Evolutionary conservation across 2,329 filamentous ascomycete genomes (phyloP).

Genomic region (Grosmannia serpens): DNA sequence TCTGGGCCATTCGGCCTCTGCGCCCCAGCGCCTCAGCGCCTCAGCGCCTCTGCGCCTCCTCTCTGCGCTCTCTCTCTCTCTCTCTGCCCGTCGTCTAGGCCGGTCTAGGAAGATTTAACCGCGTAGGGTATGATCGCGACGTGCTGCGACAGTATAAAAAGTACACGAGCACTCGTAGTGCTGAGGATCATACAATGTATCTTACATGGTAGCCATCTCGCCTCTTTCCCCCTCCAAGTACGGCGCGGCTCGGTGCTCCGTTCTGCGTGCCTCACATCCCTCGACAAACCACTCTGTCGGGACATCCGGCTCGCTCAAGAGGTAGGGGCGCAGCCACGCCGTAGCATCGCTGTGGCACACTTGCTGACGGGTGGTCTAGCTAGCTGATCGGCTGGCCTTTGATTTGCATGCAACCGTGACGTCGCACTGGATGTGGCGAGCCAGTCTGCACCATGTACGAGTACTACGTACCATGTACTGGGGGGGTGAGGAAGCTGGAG

Average conservation of each 20-base stretch:
- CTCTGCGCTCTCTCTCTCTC: too few relatives aligned
- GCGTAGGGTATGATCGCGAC: constrained; percentile 1
- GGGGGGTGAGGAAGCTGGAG: too few relatives aligned
- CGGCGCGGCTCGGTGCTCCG: background rate
- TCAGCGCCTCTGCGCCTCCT: too few relatives aligned
- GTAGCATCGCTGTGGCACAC: background rate
- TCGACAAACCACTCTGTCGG: constrained; percentile 6
- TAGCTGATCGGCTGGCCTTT: background rate
- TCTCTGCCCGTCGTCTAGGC: background rate
- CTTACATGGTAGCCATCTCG: too few relatives aligned
- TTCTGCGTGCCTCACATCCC: background rate
- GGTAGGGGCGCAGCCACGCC: too few relatives aligned
- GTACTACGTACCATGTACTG: too few relatives aligned
- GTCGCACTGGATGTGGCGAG: too few relatives aligned
- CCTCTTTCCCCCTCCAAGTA: background rate
- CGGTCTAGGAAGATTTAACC: constrained; percentile 2
- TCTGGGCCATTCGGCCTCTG: too few relatives aligned
- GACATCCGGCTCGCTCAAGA: background rate
- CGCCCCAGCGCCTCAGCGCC: background rate
- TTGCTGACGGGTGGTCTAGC: background rate
- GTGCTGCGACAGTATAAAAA: too few relatives aligned
- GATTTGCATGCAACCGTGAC: background rate
- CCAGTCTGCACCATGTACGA: too few relatives aligned
- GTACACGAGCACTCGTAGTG: too few relatives aligned
- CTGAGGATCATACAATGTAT: too few relatives aligned